phyloP scores from a whole-genome alignment of 2,329 filamentous ascomycete genomes.

The Davidsoniella virescens region DNA sequence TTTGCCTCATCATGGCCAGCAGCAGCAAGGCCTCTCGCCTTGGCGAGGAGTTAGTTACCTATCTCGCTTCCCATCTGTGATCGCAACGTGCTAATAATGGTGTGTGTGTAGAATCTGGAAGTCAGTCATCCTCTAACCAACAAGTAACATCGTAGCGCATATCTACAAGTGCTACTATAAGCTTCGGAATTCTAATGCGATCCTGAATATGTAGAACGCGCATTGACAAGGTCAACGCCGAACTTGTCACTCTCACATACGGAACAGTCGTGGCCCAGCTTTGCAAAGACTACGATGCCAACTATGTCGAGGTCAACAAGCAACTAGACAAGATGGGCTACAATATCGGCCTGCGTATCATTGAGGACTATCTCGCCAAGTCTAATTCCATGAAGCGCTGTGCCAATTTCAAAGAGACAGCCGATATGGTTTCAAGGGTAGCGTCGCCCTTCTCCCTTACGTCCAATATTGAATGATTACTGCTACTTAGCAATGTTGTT shows the following conservation, averaged over 20 bases:
- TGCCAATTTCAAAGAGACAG: slow-evolving; percentile 84
- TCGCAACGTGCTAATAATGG: slow-evolving; percentile 9
- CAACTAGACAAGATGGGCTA: slow-evolving; percentile 99
- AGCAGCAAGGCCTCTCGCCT: slow-evolving; percentile 45
- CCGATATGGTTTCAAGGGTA: slow-evolving; percentile 91
- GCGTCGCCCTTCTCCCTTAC: not conserved
- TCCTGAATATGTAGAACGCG: slow-evolving; percentile 47
- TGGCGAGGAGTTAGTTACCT: slow-evolving; percentile 40
- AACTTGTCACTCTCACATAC: slow-evolving; percentile 93
- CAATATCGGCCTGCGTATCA: slow-evolving; percentile 88
- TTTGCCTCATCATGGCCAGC: slow-evolving; percentile 31
- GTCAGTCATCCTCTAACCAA: slow-evolving; percentile 38
- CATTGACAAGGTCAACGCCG: slow-evolving; percentile 94
- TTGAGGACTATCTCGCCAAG: slow-evolving; percentile 95
- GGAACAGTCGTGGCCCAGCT: slow-evolving; percentile 93
- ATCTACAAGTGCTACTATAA: not conserved
- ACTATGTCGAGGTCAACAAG: slow-evolving; percentile 92
- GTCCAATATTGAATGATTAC: too few species aligned
- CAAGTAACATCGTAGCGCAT: not conserved
- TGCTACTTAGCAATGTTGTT: too few species aligned
- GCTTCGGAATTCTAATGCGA: not conserved
- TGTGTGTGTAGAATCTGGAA: slow-evolving; percentile 62
- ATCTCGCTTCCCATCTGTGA: not conserved
- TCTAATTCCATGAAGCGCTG: slow-evolving; percentile 80
- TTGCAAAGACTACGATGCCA: slow-evolving; percentile 87